Evolutionary conservation across 1,284 basidiomycete species (phyloP), one percentile per base, ranked within the genome.

Genomic region (Omphalotus olearius): DNA sequence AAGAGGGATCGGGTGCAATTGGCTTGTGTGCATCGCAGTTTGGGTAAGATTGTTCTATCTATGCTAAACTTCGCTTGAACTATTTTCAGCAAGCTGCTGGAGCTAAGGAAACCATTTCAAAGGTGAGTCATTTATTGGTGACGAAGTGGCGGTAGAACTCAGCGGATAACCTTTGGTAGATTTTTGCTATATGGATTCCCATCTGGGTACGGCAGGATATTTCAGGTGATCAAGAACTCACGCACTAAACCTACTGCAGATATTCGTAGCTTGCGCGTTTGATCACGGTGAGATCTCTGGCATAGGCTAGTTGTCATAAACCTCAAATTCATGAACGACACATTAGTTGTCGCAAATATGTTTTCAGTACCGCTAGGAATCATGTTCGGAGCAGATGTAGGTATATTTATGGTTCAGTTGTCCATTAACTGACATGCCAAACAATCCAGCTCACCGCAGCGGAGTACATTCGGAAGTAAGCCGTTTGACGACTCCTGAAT

Each of bases 1-100:
- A 16, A 74, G 87, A 17, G 88, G 85, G 0, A 87, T 91, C 56
- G 88, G 79, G 3, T 91, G 88, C 59, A 91, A 91, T 59, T 87
- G 85, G 80, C 72, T 90, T 2, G 88, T 91, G 33, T 85, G 78
- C 57, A 69, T 88, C n/a, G 88, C 87, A 3, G 74, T 91, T 51
- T 91, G 88, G 83, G 85, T 86, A 54, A 30, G 82, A 65, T 6
- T 51, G 16, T 20, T 38, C 47, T 43, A 5, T 51, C 11, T 30
- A 23, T 44, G 18, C 2, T 4, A 33, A 33, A 2, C 10, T 46
- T 38, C 30, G 13, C 30, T 47, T 41, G 4, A 39, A 25, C 39
- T 28, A 39, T n/a, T 47, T 33, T 56, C 51, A 87, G 85, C 87
- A 88, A 83, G 80, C 83, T 0, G 72, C 82, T n/a, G 81, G 79